Evolutionary conservation across 192 early-diverging fungal species (phyloP).

Genomic region (Linnemannia elongata): DNA sequence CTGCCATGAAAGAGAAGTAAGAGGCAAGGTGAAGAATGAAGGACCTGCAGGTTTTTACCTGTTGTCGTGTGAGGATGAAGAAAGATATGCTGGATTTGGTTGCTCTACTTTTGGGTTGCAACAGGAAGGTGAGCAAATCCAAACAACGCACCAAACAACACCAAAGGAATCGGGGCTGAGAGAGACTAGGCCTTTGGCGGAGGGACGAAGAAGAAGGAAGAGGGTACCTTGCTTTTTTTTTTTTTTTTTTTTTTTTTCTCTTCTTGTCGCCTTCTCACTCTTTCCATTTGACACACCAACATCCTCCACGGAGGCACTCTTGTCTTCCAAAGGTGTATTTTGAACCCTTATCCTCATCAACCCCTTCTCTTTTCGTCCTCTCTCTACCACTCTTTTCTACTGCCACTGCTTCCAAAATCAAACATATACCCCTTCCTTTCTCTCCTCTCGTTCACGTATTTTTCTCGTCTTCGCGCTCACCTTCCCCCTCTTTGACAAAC

Average conservation of each 20-base stretch:
- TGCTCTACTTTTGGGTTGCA: neutral
- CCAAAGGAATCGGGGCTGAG: neutral
- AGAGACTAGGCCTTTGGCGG: neutral
- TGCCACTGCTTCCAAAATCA: neutral
- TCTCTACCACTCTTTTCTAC: slow-evolving; percentile 10
- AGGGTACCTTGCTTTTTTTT: neutral
- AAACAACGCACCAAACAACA: neutral
- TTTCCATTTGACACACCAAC: neutral
- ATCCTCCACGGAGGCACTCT: neutral
- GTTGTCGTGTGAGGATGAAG: neutral
- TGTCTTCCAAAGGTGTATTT: too few species aligned
- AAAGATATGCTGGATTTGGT: too few species aligned
- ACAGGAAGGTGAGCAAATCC: neutral
- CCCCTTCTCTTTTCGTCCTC: neutral
- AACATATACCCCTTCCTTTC: neutral
- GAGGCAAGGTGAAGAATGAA: neutral
- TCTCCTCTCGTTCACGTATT: neutral
- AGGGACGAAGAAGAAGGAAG: neutral
- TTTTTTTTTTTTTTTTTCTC: neutral
- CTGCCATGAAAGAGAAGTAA: neutral
- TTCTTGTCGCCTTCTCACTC: neutral
- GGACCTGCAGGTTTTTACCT: too few species aligned
- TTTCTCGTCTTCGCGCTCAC: neutral
- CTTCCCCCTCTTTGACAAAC: neutral
- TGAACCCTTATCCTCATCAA: neutral